Percentiles rank a stretch among this genome's conserved stretches.
Evolutionary conservation across 208 protist genomes (phyloP).

Genomic region (Naegleria fowleri): DNA sequence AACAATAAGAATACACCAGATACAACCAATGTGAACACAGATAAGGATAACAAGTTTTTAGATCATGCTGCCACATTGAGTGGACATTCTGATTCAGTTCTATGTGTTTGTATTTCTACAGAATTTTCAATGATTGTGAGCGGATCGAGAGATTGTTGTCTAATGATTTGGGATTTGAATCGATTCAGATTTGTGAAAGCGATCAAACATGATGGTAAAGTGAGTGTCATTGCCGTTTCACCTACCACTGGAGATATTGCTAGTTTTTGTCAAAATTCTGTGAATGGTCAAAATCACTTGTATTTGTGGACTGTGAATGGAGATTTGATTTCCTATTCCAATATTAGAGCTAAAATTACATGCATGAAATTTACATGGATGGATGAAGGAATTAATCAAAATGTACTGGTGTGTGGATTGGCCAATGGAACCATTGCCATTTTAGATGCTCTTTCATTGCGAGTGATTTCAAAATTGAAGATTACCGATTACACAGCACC

Average conservation of each 20-base stretch:
- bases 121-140: conserved; percentile 32
- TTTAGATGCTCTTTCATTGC: conserved; percentile 26
- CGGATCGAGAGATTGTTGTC: neutral
- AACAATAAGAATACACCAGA: neutral
- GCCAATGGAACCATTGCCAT: conserved; percentile 25
- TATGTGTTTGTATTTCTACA: neutral
- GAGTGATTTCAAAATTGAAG: neutral
- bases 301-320: conserved; percentile 40
- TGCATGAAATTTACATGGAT: conserved; percentile 30
- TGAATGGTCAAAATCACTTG: neutral
- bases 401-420: conserved; percentile 26
- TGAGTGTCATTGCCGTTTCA: neutral
- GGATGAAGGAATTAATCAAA: conserved; percentile 16
- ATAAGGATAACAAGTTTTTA: neutral
- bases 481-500: neutral
- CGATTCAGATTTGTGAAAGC: conserved; percentile 17
- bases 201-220: conserved; percentile 19
- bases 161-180: conserved; percentile 35
- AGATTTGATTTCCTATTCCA: conserved; percentile 23
- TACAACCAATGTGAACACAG: neutral
- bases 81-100: conserved; percentile 31
- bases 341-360: conserved; percentile 7
- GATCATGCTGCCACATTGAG: conserved; percentile 12
- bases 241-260: conserved; percentile 14
- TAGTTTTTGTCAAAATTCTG: neutral